A percentile compares a stretch with the other conserved stretches of the same genome.
Conservation (phyloP, 805 yeast genomes). For the Saccharomycopsis oosterbeekiorum region DNA sequence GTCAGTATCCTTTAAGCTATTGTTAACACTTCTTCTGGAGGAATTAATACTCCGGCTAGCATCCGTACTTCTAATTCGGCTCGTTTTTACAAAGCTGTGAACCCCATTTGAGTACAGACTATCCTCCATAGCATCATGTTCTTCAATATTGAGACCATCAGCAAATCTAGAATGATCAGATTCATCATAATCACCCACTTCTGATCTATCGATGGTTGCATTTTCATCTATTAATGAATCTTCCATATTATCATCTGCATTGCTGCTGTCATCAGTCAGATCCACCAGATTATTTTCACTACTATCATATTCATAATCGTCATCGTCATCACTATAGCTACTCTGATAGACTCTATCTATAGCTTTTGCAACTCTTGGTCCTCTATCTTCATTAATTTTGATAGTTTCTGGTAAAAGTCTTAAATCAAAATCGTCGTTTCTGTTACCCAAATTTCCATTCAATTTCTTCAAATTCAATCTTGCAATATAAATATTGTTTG, state of each 20-base stretch:
- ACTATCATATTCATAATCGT: not conserved
- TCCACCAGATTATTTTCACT: not conserved
- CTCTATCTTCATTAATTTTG: not conserved
- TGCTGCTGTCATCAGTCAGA: not conserved
- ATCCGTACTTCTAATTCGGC: not conserved
- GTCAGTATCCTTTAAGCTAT: not conserved
- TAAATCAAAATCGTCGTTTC: not conserved
- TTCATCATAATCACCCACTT: not conserved
- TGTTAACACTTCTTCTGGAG: not conserved
- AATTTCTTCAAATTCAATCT: constrained; percentile 46
- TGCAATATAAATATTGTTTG: constrained; percentile 76
- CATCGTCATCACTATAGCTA: not conserved
- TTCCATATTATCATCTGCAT: not conserved
- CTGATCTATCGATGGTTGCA: not conserved
- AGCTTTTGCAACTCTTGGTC: not conserved
- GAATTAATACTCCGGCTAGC: not conserved
- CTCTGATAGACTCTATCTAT: not conserved
- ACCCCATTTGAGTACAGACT: not conserved
- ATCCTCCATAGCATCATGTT: not conserved
- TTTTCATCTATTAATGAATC: not conserved
- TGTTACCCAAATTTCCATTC: constrained; percentile 3
- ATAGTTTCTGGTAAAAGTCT: not conserved
- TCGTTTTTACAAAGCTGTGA: not conserved
- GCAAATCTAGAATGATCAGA: not conserved
- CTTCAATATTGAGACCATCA: not conserved